Evolutionary conservation across 495 filamentous ascomycete genomes (phyloP), one percentile per base, ranked within the genome.

Genomic region (Aspergillus mulundensis): DNA sequence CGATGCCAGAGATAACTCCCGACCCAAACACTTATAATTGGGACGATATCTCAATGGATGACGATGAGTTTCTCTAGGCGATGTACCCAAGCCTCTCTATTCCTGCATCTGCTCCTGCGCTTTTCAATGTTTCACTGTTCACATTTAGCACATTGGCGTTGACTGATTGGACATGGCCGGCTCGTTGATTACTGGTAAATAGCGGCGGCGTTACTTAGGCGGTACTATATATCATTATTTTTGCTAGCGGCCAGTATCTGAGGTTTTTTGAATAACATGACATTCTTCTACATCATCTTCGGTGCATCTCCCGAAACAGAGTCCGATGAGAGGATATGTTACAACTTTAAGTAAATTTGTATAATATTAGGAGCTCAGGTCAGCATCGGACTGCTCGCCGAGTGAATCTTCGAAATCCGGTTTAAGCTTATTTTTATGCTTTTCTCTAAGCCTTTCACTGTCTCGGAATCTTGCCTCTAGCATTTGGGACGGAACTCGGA

Each of bases 41-140:
- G 46, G 57, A 39, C 0, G 54, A 61, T 51, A 45, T 47, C 3
- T 70, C 66, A 10, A 73, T 75, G 63, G 69, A 73, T 30, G 64
- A 68, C 49, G 72, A 70, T 57, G 72, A 71, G 59, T 64, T 52
- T 57, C 61, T 74, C 59, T 73, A 40, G 21, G 2, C 6, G 21
- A 28, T n/a, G 11, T 18, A 45, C 15, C 4, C 38, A 8, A 6
- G n/a, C 5, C 2, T 18, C n/a, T 18, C 5, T 28, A 14, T 25
- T 45, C 3, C 3, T n/a, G 43, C 23, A 24, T 45, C 5, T 20
- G n/a, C 19, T 43, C n/a, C 16, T 23, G 10, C 8, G 20, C 41
- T 0, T 24, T 25, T 43, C 28, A 8, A 3, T 45, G 15, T 23
- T 7, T 14, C 14, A 12, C 5, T 20, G 41, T 28, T 28, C 32